phyloP scores from a whole-genome alignment of 2,329 filamentous ascomycete genomes.

The Talaromyces piceae region DNA sequence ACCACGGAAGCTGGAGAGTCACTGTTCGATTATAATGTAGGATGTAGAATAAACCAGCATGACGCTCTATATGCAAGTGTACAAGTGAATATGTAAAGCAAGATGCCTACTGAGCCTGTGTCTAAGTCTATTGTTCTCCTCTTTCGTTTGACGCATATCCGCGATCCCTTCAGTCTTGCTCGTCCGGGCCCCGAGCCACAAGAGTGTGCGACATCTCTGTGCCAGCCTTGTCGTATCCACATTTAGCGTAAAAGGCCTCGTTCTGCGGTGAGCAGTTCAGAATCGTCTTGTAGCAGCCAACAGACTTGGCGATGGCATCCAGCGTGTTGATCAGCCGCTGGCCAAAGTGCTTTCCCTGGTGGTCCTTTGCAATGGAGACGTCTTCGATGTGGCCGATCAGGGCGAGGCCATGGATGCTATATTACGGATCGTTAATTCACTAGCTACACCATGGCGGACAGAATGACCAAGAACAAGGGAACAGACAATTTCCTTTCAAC shows the following conservation, averaged over 20 bases:
- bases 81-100: no score
- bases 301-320: conserved; percentile 4
- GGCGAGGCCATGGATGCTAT: conserved; percentile 9
- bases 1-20: no score
- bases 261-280: conserved; percentile 8
- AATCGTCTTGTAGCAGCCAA: conserved; percentile 10
- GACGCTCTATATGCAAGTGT: no score
- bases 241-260: conserved; percentile 9
- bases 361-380: conserved; percentile 9
- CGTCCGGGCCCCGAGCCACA: conserved; percentile 3
- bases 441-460: background rate
- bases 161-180: background rate
- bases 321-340: conserved; percentile 9
- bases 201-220: conserved; percentile 7
- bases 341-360: conserved; percentile 10
- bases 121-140: background rate
- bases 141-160: background rate
- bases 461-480: background rate
- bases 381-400: conserved; percentile 10
- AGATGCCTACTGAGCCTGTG: no score
- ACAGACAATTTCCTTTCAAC: conserved; percentile 11
- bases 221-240: conserved; percentile 3
- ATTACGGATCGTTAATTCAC: background rate
- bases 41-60: no score
- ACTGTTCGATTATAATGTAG: no score